Evolutionary conservation across 2,329 filamentous ascomycete species (phyloP), one percentile per base, ranked within the genome.

Genomic region (Exophiala dermatitidis): DNA sequence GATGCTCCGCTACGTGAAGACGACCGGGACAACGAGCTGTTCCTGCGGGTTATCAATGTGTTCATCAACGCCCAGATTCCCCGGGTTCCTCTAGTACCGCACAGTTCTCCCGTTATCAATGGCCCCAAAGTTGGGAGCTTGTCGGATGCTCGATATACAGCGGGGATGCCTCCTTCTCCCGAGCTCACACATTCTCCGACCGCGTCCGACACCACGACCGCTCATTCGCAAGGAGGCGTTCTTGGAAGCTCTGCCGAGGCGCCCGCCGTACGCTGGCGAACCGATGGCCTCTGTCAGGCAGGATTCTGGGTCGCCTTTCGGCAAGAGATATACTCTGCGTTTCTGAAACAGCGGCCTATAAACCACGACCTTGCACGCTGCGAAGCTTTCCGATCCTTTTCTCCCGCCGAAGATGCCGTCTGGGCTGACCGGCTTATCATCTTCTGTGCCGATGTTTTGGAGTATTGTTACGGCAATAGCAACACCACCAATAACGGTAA

Each of bases 361-460:
- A 64, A 67, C 9, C 68, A 71, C 28, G 65, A 68, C 7, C 56
- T 74, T 43, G 41, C 65, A 2, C 66, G 66, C n/a, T 74, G 68
- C 48, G 66, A 68, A 26, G 64, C 66, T 1, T 67, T 71, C 12
- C 65, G 67, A 1, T 64, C 62, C 33, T 66, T 68, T 5, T 66
- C 68, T 6, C 66, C 65, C 2, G 66, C 69, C 3, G 62, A 64
- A 3, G 63, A 67, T 30, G 60, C 60, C 12, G 60, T 69, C 9
- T 71, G 68, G 68, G 64, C 80, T 1, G 82, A 83, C 63, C 73
- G 80, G n/a, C 77, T 81, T 8, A 74, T 84, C 0, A 73, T 82
- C 1, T 77, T 81, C 60, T 81, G 80, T 49, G 80, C 80, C 12
- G 80, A 83, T 56, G 78, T 83, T 1, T 67, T 84, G 7, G 79